phyloP scores from a whole-genome alignment of 169 alveolate genomes.

The Plasmodium berghei region DNA sequence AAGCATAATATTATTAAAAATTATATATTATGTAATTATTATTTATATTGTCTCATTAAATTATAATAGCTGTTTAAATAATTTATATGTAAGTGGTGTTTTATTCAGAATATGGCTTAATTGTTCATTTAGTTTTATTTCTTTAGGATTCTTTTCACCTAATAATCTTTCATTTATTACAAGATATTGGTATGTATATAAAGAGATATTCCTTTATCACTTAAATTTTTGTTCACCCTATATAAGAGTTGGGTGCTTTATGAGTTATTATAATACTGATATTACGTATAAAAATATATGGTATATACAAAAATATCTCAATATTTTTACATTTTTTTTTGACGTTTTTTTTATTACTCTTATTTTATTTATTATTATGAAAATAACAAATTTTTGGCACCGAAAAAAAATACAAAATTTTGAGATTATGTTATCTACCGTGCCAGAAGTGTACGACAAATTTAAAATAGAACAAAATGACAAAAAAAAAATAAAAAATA shows the following conservation, averaged over 20 bases:
- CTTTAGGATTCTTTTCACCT: slow-evolving; percentile 68
- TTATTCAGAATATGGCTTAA: slow-evolving; percentile 72
- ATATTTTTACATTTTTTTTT: slow-evolving; percentile 35
- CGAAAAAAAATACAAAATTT: slow-evolving; percentile 39
- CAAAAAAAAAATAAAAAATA: slow-evolving; percentile 8
- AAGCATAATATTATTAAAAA: slow-evolving; percentile 35
- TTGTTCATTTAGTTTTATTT: slow-evolving; percentile 55
- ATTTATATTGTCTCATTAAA: slow-evolving; percentile 58
- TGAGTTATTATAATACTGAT: slow-evolving; percentile 25
- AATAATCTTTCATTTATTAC: slow-evolving; percentile 35
- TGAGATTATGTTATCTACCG: slow-evolving; percentile 14
- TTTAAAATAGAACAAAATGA: slow-evolving; percentile 14
- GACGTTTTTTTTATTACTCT: slow-evolving; percentile 55
- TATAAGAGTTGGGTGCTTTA: slow-evolving; percentile 43
- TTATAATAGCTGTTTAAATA: slow-evolving; percentile 50
- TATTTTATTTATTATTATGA: slow-evolving; percentile 26
- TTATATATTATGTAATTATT: slow-evolving; percentile 55
- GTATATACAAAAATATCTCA: slow-evolving; percentile 63
- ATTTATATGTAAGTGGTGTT: slow-evolving; percentile 56
- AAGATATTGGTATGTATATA: slow-evolving; percentile 49
- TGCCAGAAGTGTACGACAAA: slow-evolving; percentile 37
- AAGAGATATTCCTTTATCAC: slow-evolving; percentile 31
- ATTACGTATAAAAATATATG: slow-evolving; percentile 55
- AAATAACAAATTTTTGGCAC: slow-evolving; percentile 14
- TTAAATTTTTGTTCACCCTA: slow-evolving; percentile 44